Conservation (phyloP, 2,329 filamentous ascomycete species). For the Metarhizium robertsii region DNA sequence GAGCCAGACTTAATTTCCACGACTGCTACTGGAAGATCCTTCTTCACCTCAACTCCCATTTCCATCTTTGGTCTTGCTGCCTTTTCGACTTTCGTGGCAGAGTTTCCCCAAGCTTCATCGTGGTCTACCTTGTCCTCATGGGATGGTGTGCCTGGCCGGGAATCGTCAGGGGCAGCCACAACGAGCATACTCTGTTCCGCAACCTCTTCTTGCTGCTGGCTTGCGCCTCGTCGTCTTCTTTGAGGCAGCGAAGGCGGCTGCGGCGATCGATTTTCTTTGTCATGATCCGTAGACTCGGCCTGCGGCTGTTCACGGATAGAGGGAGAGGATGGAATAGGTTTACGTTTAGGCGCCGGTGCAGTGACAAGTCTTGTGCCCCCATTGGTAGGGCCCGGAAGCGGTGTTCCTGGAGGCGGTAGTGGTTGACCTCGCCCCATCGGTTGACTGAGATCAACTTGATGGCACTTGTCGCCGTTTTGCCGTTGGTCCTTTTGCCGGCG, state of each 20-base stretch:
- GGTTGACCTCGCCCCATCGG: conserved; percentile 79
- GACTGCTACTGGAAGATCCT: not conserved
- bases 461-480: conserved; percentile 21
- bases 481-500: conserved; percentile 38
- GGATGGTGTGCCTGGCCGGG: conserved; percentile 44
- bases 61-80: conserved; percentile 6
- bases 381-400: conserved; percentile 58
- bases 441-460: conserved; percentile 40
- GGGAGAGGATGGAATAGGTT: conserved; percentile 47
- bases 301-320: conserved; percentile 16
- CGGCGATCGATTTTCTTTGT: conserved; percentile 13
- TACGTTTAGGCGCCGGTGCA: conserved; percentile 54
- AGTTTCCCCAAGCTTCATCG: conserved; percentile 10
- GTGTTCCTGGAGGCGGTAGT: conserved; percentile 70
- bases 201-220: conserved; percentile 24
- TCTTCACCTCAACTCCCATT: not conserved
- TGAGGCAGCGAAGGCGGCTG: conserved; percentile 39
- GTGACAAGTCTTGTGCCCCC: conserved; percentile 48
- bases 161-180: conserved; percentile 56
- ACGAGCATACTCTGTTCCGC: conserved; percentile 49
- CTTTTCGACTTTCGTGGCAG: not conserved
- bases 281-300: conserved; percentile 15
- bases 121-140: conserved; percentile 21
- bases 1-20: not conserved
- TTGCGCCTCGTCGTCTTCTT: conserved; percentile 26